Evolutionary conservation across 2,329 filamentous ascomycete species (phyloP).

Genomic region (Ustulina deusta): DNA sequence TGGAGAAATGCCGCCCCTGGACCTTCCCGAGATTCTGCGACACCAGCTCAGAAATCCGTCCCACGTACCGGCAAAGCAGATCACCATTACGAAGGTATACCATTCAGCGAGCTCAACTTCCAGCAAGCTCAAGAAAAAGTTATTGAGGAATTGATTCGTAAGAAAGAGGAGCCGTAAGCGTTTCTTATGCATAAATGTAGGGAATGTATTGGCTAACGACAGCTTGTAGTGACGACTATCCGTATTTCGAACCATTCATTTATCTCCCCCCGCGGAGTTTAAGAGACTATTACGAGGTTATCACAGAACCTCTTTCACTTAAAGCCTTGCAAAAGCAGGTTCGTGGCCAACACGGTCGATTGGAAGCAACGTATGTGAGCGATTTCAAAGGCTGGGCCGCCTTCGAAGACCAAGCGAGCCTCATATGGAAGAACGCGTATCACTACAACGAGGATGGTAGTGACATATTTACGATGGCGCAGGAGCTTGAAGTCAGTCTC

Average conservation of each 20-base stretch:
- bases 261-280: constrained; percentile 80
- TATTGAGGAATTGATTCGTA: constrained; percentile 78
- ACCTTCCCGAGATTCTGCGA: constrained; percentile 48
- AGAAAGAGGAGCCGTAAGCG: constrained; percentile 72
- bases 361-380: constrained; percentile 70
- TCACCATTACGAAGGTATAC: constrained; percentile 65
- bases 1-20: constrained; percentile 53
- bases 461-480: constrained; percentile 81
- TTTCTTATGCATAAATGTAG: constrained; percentile 5
- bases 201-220: constrained; percentile 16
- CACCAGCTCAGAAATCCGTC: constrained; percentile 45
- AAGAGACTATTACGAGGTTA: constrained; percentile 88
- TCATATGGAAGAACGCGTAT: constrained; percentile 89
- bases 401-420: constrained; percentile 82
- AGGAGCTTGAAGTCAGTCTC: constrained; percentile 77
- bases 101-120: constrained; percentile 79
- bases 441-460: constrained; percentile 94
- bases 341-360: constrained; percentile 76
- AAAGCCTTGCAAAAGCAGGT: constrained; percentile 82
- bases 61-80: constrained; percentile 59
- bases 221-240: constrained; percentile 72
- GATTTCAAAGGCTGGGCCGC: constrained; percentile 86
- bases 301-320: constrained; percentile 83
- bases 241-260: constrained; percentile 78
- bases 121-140: constrained; percentile 90